Evolutionary conservation across 2,329 filamentous ascomycete species (phyloP).

Genomic region (Coccinonectria pachysandricola): DNA sequence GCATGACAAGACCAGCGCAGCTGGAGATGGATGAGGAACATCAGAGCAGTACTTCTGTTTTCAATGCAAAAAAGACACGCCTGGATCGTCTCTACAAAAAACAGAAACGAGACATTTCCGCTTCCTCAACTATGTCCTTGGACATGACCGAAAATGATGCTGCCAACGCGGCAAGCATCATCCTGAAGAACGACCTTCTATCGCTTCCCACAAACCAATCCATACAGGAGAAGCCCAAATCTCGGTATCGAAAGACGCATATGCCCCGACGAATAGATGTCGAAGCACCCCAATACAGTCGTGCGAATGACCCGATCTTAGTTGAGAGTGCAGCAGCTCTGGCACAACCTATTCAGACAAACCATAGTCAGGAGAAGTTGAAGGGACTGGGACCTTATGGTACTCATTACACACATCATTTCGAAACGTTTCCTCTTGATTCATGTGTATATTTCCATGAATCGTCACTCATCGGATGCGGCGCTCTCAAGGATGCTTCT

Average conservation of each 20-base stretch:
- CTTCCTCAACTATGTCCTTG: constrained; percentile 10
- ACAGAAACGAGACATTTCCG: constrained; percentile 19
- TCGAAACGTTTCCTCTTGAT: constrained; percentile 50
- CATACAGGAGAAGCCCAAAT: constrained; percentile 10
- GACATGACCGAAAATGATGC: constrained; percentile 7
- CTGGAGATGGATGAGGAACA: constrained; percentile 38
- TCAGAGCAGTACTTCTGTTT: constrained; percentile 26
- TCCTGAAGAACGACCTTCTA: too few relatives aligned
- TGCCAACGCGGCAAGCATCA: constrained; percentile 11
- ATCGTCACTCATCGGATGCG: constrained; percentile 47
- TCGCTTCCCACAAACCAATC: too few relatives aligned
- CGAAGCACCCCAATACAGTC: constrained; percentile 40
- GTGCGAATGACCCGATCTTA: constrained; percentile 42
- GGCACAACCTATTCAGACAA: constrained; percentile 4
- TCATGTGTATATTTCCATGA: constrained; percentile 48
- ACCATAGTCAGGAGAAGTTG: constrained; percentile 24
- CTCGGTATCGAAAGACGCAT: constrained; percentile 33
- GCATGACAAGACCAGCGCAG: constrained; percentile 38
- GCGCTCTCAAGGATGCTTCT: constrained; percentile 32
- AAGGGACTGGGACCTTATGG: constrained; percentile 49
- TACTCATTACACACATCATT: constrained; percentile 50
- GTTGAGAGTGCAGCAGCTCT: constrained; percentile 4
- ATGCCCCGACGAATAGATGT: constrained; percentile 36
- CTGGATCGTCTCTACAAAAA: constrained; percentile 45
- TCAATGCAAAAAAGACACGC: constrained; percentile 40